phyloP scores from a whole-genome alignment of 1,284 basidiomycete species.

The Apiotrichum veenhuisii region DNA sequence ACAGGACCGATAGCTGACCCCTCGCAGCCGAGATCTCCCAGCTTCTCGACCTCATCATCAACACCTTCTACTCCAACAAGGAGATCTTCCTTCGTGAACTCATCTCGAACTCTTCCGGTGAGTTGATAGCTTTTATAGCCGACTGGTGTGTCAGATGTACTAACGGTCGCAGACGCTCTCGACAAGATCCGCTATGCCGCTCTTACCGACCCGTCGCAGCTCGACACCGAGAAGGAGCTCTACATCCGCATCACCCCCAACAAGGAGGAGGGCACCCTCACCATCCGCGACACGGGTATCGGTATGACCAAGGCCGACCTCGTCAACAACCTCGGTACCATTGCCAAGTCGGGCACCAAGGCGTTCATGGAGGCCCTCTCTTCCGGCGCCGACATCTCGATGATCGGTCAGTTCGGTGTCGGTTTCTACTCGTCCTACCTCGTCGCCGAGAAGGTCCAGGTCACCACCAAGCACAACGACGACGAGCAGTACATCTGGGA shows the following conservation, averaged over 20 bases:
- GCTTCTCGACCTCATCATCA: slow-evolving; percentile 54
- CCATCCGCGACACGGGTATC: slow-evolving; percentile 93
- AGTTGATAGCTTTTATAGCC: neutral
- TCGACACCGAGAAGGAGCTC: slow-evolving; percentile 84
- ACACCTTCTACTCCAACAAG: slow-evolving; percentile 16
- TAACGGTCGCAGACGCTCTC: slow-evolving; percentile 68
- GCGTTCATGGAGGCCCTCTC: slow-evolving; percentile 80
- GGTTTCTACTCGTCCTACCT: slow-evolving; percentile 99
- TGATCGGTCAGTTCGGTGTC: slow-evolving; percentile 75
- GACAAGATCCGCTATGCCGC: slow-evolving; percentile 91
- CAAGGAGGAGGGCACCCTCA: slow-evolving; percentile 91
- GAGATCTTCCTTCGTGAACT: slow-evolving; percentile 55
- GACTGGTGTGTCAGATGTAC: neutral
- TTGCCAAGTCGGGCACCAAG: slow-evolving; percentile 80
- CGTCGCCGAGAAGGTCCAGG: slow-evolving; percentile 95
- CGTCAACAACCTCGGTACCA: slow-evolving; percentile 86
- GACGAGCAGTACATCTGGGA: slow-evolving; percentile 99
- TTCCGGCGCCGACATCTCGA: slow-evolving; percentile 93
- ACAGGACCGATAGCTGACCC: neutral
- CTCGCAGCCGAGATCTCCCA: slow-evolving; percentile 79
- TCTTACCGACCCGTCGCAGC: slow-evolving; percentile 80
- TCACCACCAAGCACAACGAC: slow-evolving; percentile 99
- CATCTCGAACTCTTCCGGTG: slow-evolving; percentile 49
- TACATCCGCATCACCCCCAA: slow-evolving; percentile 89
- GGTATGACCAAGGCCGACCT: slow-evolving; percentile 84